Conservation (phyloP, 305 asterid genomes). For the Solanum hybrid region DNA sequence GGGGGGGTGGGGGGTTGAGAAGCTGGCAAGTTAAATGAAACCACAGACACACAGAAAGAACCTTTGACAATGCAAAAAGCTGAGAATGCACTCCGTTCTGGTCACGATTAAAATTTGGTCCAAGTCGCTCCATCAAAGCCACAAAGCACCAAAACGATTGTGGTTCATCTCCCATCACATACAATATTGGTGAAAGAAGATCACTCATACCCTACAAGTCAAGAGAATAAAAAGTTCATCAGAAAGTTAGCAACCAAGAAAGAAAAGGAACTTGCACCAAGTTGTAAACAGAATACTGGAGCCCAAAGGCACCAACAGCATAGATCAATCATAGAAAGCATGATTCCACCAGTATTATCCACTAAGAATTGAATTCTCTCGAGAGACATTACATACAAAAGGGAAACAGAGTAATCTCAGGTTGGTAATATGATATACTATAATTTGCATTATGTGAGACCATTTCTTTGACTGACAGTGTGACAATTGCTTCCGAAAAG, state of each 20-base stretch:
- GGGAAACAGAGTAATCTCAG: not conserved
- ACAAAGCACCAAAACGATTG: conserved; percentile 98
- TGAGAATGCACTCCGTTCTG: conserved; percentile 99
- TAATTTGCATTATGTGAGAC: not conserved
- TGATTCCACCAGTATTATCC: not conserved
- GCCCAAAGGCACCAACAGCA: not conserved
- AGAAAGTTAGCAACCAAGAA: not conserved
- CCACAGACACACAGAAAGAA: conserved; percentile 12
- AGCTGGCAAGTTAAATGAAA: not conserved
- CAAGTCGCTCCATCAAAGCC: conserved; percentile 88
- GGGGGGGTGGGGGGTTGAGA: not conserved
- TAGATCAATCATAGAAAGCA: not conserved
- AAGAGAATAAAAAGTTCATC: conserved; percentile 10
- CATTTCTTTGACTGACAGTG: not conserved
- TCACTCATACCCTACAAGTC: conserved; percentile 94
- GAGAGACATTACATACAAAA: not conserved
- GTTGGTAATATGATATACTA: not conserved
- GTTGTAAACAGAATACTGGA: not conserved
- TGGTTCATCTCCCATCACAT: conserved; percentile 85
- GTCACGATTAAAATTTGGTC: conserved; percentile 98
- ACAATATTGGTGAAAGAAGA: conserved; percentile 89
- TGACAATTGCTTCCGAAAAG: not conserved
- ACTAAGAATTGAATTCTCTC: not conserved
- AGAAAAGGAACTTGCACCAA: not conserved
- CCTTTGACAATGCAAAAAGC: conserved; percentile 97